Conservation (phyloP, 1,284 basidiomycete species). For the Crocinoboletus sp. region DNA sequence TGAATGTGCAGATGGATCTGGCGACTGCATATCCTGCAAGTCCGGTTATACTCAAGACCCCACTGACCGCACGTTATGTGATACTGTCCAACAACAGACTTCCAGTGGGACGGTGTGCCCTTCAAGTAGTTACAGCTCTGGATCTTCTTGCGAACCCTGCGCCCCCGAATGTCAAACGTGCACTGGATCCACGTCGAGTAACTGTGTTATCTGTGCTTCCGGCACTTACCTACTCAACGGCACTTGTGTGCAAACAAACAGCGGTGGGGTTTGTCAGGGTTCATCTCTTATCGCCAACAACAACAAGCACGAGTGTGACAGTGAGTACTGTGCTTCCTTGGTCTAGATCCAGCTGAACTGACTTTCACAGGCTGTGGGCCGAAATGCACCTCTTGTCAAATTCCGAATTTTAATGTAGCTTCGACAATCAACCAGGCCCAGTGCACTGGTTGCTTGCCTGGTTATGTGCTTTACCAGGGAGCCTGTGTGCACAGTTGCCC, state of each 20-base stretch:
- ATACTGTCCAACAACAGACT: slow-evolving; percentile 45
- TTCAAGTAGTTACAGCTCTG: slow-evolving; percentile 57
- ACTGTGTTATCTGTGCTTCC: slow-evolving; percentile 63
- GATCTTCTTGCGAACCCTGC: slow-evolving; percentile 54
- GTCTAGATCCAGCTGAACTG: background rate
- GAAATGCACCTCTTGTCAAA: slow-evolving; percentile 73
- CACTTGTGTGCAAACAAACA: slow-evolving; percentile 58
- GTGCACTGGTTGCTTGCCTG: slow-evolving; percentile 74
- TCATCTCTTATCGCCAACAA: slow-evolving; percentile 74
- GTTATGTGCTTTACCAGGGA: slow-evolving; percentile 65
- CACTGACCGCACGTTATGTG: slow-evolving; percentile 64
- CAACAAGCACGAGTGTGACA: slow-evolving; percentile 72
- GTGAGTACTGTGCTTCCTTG: slow-evolving; percentile 42
- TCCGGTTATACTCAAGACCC: slow-evolving; percentile 60
- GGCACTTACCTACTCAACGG: slow-evolving; percentile 61
- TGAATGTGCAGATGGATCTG: slow-evolving; percentile 60
- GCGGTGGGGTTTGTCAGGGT: slow-evolving; percentile 66
- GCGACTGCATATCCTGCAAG: slow-evolving; percentile 67
- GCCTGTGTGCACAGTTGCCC: slow-evolving; percentile 68
- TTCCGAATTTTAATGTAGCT: slow-evolving; percentile 61
- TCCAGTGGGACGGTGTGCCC: slow-evolving; percentile 58
- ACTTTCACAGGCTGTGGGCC: slow-evolving; percentile 58
- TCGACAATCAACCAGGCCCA: slow-evolving; percentile 63
- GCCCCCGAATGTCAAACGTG: slow-evolving; percentile 67
- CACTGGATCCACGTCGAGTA: slow-evolving; percentile 58